Evolutionary conservation across 371 early-diverging fungal genomes (phyloP), one percentile per base, ranked within the genome.

Genomic region (Smittium mucronatum): DNA sequence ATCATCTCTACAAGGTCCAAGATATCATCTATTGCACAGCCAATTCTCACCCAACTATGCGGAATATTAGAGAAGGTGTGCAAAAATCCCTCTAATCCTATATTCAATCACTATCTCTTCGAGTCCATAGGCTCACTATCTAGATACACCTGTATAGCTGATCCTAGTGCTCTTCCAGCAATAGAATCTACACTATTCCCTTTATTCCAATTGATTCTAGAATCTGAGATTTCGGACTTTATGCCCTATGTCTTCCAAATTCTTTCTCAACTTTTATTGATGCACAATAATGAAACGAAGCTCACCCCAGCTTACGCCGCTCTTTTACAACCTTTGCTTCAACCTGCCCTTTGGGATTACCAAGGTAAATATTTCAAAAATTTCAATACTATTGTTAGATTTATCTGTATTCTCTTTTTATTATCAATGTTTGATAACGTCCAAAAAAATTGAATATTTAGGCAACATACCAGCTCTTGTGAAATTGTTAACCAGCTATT

Each of bases 241-340:
- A 88, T 86, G 72, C 97, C 97, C 8, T 98, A 98, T 75, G 92
- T 92, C 2, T 93, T 97, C 84, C 99, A 98, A 80, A 78, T 98
- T 67, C 75, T 96, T 71, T 86, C 94, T 1, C 93, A 91, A 72
- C 79, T 97, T 58, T 77, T 96, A 36, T 85, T 86, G 2, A 84
- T 86, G 70, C 93, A 95, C 74, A 73, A 80, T n/a, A 82, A 80
- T 16, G 76, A 78, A 1, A 85, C 81, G 0, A 80, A 80, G 8
- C 80, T 96, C 34, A 87, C 96, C 0, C 78, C 76, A 0, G 76
- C 87, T 0, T 95, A 94, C 78, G 75, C 85, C 64, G 72, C 77
- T 16, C 76, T 97, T 72, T 77, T 95, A 64, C 82, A 80, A 0
- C 89, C 92, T 57, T 74, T 98, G 32, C 80, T 98, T 61, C 85